Evolutionary conservation across 139 green algal species (phyloP), one percentile per base, ranked within the genome.

Genomic region (Chloropicon primus): DNA sequence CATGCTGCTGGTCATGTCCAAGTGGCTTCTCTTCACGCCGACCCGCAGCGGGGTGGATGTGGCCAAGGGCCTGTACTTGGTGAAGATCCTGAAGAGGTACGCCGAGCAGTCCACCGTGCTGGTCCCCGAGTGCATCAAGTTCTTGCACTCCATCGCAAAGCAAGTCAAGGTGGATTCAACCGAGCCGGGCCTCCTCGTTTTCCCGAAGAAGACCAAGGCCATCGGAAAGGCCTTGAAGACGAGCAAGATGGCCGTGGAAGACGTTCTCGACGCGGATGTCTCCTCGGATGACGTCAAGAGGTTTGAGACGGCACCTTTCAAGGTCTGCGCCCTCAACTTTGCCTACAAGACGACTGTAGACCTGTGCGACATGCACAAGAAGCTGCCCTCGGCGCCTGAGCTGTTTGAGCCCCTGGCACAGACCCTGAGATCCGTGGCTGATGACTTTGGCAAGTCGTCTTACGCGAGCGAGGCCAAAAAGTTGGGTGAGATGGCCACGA

Each of bases 321-420:
- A 76, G 54, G 53, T 72, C 2, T 80, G 79, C 28, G 53, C 81
- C 24, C 26, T 86, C 0, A 75, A 73, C 2, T 82, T 81, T 10
- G 84, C 85, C 2, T 54, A 92, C 25, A 76, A 87, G 72, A 73
- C 85, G 10, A 73, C 89, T 0, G 71, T 24, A 28, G 25, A 77
- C 25, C 76, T 72, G 1, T 81, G 79, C 0, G 54, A 79, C 72
- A 41, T 81, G 24, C 79, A 85, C 77, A 71, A 27, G 21, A 28
- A 74, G 22, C 22, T 86, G n/a, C 24, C 75, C 2, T 79, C 88
- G 0, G 75, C 87, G 24, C 82, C 88, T 1, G 88, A 91, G 81
- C 78, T 89, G 0, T 84, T 92, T 72, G 28, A 85, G 25, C 80
- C 78, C 1, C 75, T 82, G 2, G 75, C 75, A 17, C 27, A 22